Conservation (phyloP, 208 protist genomes). For the Naegleria gruberi region DNA sequence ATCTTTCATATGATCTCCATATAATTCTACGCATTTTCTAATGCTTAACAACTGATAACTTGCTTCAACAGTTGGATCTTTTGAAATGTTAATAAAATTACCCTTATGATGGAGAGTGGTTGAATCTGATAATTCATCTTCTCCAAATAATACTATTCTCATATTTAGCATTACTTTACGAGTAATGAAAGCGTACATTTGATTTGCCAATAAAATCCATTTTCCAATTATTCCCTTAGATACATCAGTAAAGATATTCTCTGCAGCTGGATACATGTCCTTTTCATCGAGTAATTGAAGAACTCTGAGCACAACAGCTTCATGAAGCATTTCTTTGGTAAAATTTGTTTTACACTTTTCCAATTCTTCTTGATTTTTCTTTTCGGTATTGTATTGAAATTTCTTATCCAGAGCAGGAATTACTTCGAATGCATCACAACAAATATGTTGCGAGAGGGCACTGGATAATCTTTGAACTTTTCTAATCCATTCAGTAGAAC, state of each 20-base stretch:
- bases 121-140: neutral
- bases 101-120: neutral
- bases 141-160: neutral
- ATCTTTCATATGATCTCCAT: conserved; percentile 18
- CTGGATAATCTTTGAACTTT: neutral
- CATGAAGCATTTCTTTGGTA: neutral
- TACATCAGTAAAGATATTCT: neutral
- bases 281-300: neutral
- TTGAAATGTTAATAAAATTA: neutral
- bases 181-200: neutral
- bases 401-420: neutral
- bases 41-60: neutral
- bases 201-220: conserved; percentile 7
- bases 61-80: neutral
- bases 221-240: conserved; percentile 1
- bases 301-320: neutral
- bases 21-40: neutral
- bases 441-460: neutral
- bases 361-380: neutral
- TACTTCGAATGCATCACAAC: neutral
- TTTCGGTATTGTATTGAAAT: neutral
- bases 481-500: neutral
- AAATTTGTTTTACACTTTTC: neutral
- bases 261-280: neutral
- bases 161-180: neutral